These are phyloP conservation scores for Radiomyces spectabilis DNA, from an alignment of 192 early-diverging fungal genomes.

Conservation along the genomic window DNA sequence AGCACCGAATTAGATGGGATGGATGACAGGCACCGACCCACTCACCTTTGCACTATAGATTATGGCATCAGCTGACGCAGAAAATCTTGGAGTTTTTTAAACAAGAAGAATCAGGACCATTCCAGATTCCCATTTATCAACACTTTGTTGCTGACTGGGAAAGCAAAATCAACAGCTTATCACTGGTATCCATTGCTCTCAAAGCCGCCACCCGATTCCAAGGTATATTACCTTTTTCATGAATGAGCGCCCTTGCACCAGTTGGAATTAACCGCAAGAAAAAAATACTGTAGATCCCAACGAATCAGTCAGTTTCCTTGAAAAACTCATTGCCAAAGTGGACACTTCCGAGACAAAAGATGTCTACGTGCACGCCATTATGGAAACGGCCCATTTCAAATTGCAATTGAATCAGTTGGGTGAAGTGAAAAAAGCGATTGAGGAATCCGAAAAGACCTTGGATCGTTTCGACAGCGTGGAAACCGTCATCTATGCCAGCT, in stretches of 20 bases:
- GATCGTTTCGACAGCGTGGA: slow-evolving; percentile 71
- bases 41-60: slow-evolving; percentile 38
- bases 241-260: too few species aligned
- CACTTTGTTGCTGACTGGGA: slow-evolving; percentile 93
- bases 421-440: slow-evolving; percentile 76
- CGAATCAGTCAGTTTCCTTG: slow-evolving; percentile 71
- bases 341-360: slow-evolving; percentile 63
- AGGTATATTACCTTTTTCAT: slow-evolving; percentile 53
- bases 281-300: too few species aligned
- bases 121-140: slow-evolving; percentile 77
- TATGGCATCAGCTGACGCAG: slow-evolving; percentile 97
- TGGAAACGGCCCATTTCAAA: slow-evolving; percentile 83
- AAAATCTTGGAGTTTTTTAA: slow-evolving; percentile 72
- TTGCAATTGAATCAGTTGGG: slow-evolving; percentile 74
- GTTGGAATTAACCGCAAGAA: too few species aligned
- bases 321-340: slow-evolving; percentile 61
- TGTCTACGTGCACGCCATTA: slow-evolving; percentile 76
- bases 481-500: slow-evolving; percentile 85
- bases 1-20: neutral
- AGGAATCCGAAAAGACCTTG: slow-evolving; percentile 79
- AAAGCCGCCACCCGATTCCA: slow-evolving; percentile 66
- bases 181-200: slow-evolving; percentile 77
- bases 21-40: neutral
- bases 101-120: slow-evolving; percentile 65
- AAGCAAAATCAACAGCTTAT: slow-evolving; percentile 90